These are phyloP conservation scores for Podila verticillata DNA, from an alignment of 192 early-diverging fungal genomes.

Conservation along the genomic window DNA sequence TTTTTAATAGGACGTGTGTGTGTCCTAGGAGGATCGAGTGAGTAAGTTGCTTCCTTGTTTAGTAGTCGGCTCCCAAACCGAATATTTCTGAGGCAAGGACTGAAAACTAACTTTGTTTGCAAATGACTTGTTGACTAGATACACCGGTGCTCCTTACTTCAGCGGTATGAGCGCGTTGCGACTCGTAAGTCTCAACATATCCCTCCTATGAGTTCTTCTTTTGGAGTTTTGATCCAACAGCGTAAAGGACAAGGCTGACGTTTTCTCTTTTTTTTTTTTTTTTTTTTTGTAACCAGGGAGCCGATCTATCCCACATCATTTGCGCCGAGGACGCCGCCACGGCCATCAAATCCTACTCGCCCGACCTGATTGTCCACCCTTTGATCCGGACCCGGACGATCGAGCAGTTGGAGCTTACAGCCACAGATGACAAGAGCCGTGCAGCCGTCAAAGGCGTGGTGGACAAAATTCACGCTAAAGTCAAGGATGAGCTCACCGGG, in stretches of 20 bases:
- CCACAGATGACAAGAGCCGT: too few relatives aligned
- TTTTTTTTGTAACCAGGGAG: too few relatives aligned
- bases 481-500: constrained; percentile 51
- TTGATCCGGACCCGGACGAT: constrained; percentile 40
- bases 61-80: too few relatives aligned
- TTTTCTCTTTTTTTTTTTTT: too few relatives aligned
- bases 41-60: constrained; percentile 57
- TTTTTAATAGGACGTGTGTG: constrained; percentile 69
- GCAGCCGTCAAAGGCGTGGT: neutral
- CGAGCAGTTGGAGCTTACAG: constrained; percentile 14
- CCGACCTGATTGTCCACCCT: constrained; percentile 93
- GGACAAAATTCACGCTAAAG: constrained; percentile 4
- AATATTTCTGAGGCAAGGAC: too few relatives aligned
- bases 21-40: constrained; percentile 85
- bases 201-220: too few relatives aligned
- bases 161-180: constrained; percentile 76
- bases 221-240: too few relatives aligned
- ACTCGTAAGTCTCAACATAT: constrained; percentile 57
- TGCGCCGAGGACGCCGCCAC: constrained; percentile 82
- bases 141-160: constrained; percentile 95
- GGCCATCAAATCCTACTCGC: constrained; percentile 72
- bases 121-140: constrained; percentile 50
- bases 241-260: too few relatives aligned
- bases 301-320: constrained; percentile 85
- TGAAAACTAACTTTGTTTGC: neutral